phyloP scores from a whole-genome alignment of 352 stramenopile genomes.

The Pythium phragmitis region DNA sequence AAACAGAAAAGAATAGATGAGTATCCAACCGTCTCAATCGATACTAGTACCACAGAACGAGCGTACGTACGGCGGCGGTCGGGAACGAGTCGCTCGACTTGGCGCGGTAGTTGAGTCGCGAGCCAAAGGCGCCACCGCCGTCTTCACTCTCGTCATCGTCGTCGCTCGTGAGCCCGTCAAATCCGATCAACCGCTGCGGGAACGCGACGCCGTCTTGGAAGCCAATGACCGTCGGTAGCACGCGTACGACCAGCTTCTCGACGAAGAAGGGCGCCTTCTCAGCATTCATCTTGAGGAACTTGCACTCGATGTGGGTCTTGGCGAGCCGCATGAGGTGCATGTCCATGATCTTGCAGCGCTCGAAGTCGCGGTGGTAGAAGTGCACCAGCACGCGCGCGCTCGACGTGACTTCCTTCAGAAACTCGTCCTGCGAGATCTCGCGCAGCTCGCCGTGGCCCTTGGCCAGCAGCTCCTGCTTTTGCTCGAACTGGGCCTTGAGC shows the following conservation, averaged over 20 bases:
- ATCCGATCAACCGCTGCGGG: constrained; percentile 88
- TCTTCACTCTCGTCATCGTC: constrained; percentile 63
- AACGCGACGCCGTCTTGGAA: constrained; percentile 92
- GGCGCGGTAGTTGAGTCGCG: constrained; percentile 36
- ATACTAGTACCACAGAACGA: neutral
- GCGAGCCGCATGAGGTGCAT: constrained; percentile 76
- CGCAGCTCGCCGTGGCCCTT: constrained; percentile 82
- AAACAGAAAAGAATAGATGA: neutral
- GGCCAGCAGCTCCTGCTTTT: constrained; percentile 58
- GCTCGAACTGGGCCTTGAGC: constrained; percentile 57
- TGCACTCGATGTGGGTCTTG: constrained; percentile 85
- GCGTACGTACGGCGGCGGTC: constrained; percentile 46
- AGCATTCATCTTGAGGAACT: constrained; percentile 94
- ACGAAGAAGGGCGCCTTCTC: constrained; percentile 95
- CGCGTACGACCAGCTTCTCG: constrained; percentile 90
- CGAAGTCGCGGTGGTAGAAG: constrained; percentile 97
- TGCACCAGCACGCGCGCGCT: constrained; percentile 88
- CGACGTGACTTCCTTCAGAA: constrained; percentile 92
- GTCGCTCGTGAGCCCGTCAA: constrained; percentile 89
- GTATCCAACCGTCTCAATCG: neutral
- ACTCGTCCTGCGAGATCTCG: constrained; percentile 96
- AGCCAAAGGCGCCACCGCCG: constrained; percentile 37
- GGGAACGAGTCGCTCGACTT: constrained; percentile 60
- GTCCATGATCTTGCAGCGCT: constrained; percentile 98
- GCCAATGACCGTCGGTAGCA: constrained; percentile 93